Percentiles rank a stretch among this genome's conserved stretches.
These are phyloP conservation scores for Candida hispaniensis DNA, from an alignment of 805 yeast genomes.

Conservation along the genomic window DNA sequence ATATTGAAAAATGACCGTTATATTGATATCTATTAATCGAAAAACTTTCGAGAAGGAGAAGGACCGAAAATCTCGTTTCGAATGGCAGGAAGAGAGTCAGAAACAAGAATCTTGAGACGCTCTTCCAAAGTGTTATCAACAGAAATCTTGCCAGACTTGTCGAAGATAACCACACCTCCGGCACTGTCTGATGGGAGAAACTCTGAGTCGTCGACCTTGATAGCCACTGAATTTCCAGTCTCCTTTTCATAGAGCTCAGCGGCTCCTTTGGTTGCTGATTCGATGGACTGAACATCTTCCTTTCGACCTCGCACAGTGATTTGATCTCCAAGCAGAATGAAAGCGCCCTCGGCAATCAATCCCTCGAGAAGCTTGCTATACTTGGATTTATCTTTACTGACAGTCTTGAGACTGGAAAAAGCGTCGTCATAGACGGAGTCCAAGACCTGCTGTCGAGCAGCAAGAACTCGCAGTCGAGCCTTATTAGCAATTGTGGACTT, in stretches of 20 bases:
- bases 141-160: conserved; percentile 70
- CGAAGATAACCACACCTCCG: conserved; percentile 76
- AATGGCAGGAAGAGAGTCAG: conserved; percentile 83
- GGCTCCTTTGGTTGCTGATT: conserved; percentile 48
- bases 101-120: conserved; percentile 72
- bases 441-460: conserved; percentile 74
- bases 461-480: conserved; percentile 81
- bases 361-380: conserved; percentile 65
- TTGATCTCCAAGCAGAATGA: conserved; percentile 59
- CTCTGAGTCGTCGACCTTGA: conserved; percentile 45
- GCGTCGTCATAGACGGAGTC: conserved; percentile 65
- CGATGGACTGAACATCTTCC: conserved; percentile 44
- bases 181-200: conserved; percentile 53
- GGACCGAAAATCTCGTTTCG: conserved; percentile 71
- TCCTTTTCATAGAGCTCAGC: conserved; percentile 51
- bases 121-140: conserved; percentile 91
- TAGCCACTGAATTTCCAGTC: conserved; percentile 46
- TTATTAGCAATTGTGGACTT: conserved; percentile 93
- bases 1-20: too few relatives aligned
- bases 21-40: too few relatives aligned
- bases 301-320: conserved; percentile 60
- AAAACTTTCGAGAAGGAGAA: conserved; percentile 78
- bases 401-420: conserved; percentile 45
- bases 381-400: conserved; percentile 43
- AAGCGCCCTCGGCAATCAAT: conserved; percentile 59